Conservation (phyloP, 495 filamentous ascomycete species). For the Penicilliopsis zonata region DNA sequence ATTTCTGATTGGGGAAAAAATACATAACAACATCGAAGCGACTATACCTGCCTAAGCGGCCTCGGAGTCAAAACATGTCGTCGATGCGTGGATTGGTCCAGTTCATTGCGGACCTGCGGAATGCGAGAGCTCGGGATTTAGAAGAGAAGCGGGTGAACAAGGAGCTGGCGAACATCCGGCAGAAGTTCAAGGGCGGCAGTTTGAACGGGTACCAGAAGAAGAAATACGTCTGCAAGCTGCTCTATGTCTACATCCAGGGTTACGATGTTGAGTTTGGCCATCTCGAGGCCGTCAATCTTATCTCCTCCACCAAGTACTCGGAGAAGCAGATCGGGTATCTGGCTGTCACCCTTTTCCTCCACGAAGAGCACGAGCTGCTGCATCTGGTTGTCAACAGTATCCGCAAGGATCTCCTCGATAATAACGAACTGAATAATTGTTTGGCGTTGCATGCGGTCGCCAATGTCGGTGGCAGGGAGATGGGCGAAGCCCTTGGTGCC, state of each 20-base stretch:
- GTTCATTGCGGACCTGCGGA: constrained; percentile 95
- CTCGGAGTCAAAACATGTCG: no score
- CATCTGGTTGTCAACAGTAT: constrained; percentile 98
- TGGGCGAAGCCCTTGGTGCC: constrained; percentile 85
- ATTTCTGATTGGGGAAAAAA: no score
- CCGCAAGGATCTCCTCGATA: constrained; percentile 84
- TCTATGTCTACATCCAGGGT: constrained; percentile 98
- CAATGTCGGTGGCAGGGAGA: constrained; percentile 92
- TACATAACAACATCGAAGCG: no score
- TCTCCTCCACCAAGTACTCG: constrained; percentile 93
- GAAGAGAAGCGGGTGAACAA: constrained; percentile 99
- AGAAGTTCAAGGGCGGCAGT: constrained; percentile 63
- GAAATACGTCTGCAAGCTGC: constrained; percentile 99
- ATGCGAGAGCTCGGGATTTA: constrained; percentile 86
- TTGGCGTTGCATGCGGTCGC: constrained; percentile 97
- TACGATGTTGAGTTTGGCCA: constrained; percentile 99
- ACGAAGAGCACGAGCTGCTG: constrained; percentile 92
- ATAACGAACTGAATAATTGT: constrained; percentile 96
- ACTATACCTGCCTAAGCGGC: no score
- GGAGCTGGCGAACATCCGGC: constrained; percentile 94
- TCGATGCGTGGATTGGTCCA: constrained; percentile 88
- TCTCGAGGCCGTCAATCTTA: constrained; percentile 93
- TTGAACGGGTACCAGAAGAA: constrained; percentile 97
- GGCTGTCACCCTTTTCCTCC: constrained; percentile 92
- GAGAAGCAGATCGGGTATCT: constrained; percentile 99